Evolutionary conservation across 2,329 filamentous ascomycete genomes (phyloP).

Genomic region (Neoscytalidium dimidiatum): DNA sequence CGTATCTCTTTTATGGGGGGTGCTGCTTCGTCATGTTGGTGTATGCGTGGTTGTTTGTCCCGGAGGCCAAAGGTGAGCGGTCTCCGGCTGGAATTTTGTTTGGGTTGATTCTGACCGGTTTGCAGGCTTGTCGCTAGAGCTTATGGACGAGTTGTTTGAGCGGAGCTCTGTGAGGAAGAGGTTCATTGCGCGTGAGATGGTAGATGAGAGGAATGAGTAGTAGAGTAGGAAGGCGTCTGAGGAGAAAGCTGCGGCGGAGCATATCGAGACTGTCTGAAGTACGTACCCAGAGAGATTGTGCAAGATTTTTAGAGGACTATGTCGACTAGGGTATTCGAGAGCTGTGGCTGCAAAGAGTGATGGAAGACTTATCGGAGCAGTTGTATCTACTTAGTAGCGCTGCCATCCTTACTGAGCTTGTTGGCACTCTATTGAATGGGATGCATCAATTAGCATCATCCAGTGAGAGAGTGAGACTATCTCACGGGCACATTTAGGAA

Average conservation of each 20-base stretch:
- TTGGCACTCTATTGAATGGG: no score
- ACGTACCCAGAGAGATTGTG: no score
- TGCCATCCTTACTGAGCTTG: no score
- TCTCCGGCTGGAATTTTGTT: not conserved
- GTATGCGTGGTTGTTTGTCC: conserved; percentile 60
- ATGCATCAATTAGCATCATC: no score
- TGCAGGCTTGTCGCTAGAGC: not conserved
- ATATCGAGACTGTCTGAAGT: not conserved
- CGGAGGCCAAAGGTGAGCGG: conserved; percentile 51
- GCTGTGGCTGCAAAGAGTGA: no score
- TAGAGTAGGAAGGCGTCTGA: not conserved
- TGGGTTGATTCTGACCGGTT: not conserved
- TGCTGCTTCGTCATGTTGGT: conserved; percentile 51
- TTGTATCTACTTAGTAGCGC: no score
- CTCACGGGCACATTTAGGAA: no score
- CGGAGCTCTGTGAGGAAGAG: not conserved
- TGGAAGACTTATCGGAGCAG: no score
- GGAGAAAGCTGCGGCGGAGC: not conserved
- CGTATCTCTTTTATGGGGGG: conserved; percentile 56
- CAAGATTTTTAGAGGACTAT: no score
- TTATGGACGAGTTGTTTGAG: not conserved
- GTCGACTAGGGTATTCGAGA: no score
- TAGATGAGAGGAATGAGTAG: not conserved
- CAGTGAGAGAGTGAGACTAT: no score
- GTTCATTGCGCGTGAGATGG: not conserved